Evolutionary conservation across 73 alveolate genomes (phyloP).

Genomic region (Tetrahymena borealis): DNA sequence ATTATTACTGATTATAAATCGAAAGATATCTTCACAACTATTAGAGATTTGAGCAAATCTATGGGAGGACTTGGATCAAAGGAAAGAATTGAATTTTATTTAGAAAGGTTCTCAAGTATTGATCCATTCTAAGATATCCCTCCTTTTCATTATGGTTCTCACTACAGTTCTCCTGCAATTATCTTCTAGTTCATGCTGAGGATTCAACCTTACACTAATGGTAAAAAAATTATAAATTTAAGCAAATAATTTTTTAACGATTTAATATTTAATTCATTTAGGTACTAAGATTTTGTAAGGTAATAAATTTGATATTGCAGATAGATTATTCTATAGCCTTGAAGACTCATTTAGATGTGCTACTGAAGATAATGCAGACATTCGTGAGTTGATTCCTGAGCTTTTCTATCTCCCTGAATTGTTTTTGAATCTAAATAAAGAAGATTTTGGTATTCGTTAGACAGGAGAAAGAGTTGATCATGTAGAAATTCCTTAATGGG

Average conservation of each 20-base stretch:
- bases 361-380: conserved; percentile 87
- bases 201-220: conserved; percentile 86
- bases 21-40: conserved; percentile 8
- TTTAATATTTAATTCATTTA: background rate
- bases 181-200: conserved; percentile 84
- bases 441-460: conserved; percentile 74
- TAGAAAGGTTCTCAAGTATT: conserved; percentile 22
- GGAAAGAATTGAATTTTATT: conserved; percentile 29
- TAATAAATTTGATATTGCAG: conserved; percentile 84
- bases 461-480: conserved; percentile 68
- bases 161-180: conserved; percentile 91
- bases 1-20: conserved; percentile 50
- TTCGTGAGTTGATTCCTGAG: conserved; percentile 95
- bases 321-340: conserved; percentile 78
- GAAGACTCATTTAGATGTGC: conserved; percentile 69
- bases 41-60: conserved; percentile 28
- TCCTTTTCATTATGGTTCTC: conserved; percentile 88
- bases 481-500: conserved; percentile 78
- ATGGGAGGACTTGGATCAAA: conserved; percentile 45
- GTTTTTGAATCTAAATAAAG: conserved; percentile 46
- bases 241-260: background rate
- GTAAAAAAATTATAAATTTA: conserved; percentile 6
- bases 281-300: conserved; percentile 80
- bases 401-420: conserved; percentile 91
- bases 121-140: conserved; percentile 43